Percentiles rank a stretch among this genome's conserved stretches.
Conservation (phyloP, 371 early-diverging fungal species). For the Furculomyces boomerangus region DNA sequence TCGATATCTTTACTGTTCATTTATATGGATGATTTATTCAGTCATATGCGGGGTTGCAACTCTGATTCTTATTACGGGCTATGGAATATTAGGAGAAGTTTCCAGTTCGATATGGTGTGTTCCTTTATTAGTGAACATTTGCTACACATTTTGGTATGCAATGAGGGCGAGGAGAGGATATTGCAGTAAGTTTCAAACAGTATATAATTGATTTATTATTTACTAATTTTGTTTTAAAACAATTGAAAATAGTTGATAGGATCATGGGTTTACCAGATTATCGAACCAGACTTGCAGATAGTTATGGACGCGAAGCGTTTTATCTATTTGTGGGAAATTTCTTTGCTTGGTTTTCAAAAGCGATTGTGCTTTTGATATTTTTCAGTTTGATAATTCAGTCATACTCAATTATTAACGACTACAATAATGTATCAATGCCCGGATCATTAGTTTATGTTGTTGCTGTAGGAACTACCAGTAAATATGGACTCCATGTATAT, state of each 20-base stretch:
- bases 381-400: conserved; percentile 20
- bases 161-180: conserved; percentile 24
- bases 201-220: neutral
- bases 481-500: conserved; percentile 22
- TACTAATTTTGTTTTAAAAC: neutral
- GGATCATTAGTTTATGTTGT: conserved; percentile 16
- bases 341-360: conserved; percentile 17
- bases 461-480: conserved; percentile 13
- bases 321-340: conserved; percentile 10
- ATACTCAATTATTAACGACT: conserved; percentile 15
- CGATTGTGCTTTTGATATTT: conserved; percentile 11
- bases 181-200: neutral
- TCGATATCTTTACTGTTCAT: conserved; percentile 17
- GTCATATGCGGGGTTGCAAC: conserved; percentile 6
- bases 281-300: conserved; percentile 14
- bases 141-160: conserved; percentile 12
- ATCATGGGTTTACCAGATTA: conserved; percentile 25
- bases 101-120: conserved; percentile 14
- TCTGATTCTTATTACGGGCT: conserved; percentile 12
- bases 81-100: conserved; percentile 5
- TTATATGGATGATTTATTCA: conserved; percentile 19
- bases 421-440: conserved; percentile 8
- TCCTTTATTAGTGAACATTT: conserved; percentile 8
- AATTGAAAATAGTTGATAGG: conserved; percentile 10
- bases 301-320: conserved; percentile 7